A percentile compares a stretch with the other conserved stretches of the same genome.
Conservation (phyloP, 192 early-diverging fungal species). For the Coemansia sp. region DNA sequence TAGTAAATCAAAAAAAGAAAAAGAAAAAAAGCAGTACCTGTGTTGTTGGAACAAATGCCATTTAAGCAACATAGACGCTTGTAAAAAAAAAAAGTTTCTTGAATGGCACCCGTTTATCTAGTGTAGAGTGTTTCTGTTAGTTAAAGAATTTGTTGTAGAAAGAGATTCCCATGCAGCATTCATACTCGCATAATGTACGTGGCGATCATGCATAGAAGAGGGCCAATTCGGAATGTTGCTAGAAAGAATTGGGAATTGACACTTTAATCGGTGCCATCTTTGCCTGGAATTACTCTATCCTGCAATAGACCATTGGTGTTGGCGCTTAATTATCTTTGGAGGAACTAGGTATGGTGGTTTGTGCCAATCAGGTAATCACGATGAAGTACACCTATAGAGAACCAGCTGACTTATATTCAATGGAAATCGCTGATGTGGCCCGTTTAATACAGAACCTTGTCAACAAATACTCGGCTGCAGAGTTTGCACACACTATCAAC, state of each 20-base stretch:
- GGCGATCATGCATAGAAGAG: background rate
- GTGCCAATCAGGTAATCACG: too few relatives aligned
- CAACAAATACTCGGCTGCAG: slow-evolving; percentile 6
- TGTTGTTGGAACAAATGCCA: background rate
- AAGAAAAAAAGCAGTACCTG: background rate
- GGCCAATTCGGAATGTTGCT: background rate
- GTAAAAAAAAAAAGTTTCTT: background rate
- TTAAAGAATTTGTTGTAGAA: background rate
- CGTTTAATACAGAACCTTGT: slow-evolving; percentile 5
- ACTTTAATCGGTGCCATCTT: background rate
- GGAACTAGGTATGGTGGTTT: too few relatives aligned
- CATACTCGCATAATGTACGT: background rate
- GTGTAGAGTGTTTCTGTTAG: background rate
- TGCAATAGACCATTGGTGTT: too few relatives aligned
- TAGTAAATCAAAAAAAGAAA: background rate
- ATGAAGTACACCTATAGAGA: slow-evolving; percentile 9
- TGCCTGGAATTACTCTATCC: too few relatives aligned
- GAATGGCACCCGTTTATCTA: background rate
- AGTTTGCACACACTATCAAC: slow-evolving; percentile 14
- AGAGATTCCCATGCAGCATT: background rate
- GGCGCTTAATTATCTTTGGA: too few relatives aligned
- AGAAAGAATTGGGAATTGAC: background rate
- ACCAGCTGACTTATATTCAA: background rate
- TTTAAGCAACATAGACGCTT: background rate
- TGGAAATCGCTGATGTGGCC: background rate